A percentile compares a stretch with the other conserved stretches of the same genome.
These are phyloP conservation scores for Colletotrichum endophyticum DNA, from an alignment of 2,329 filamentous ascomycete species.

Conservation along the genomic window DNA sequence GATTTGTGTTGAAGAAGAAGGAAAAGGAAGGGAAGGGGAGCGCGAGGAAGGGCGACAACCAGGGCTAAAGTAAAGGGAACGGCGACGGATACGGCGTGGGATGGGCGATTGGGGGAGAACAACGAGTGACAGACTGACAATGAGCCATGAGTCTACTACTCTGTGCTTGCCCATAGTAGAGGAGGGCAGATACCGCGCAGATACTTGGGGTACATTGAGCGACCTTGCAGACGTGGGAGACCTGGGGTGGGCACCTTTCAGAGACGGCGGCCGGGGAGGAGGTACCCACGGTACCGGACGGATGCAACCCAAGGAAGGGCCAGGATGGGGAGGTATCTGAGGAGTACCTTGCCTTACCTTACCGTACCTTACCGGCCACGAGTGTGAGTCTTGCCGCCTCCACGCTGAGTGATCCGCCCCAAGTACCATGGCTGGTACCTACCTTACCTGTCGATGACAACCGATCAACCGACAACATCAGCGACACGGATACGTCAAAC, in stretches of 20 bases:
- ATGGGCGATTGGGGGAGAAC: constrained; percentile 11
- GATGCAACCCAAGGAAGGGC: constrained; percentile 10
- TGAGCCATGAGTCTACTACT: background rate
- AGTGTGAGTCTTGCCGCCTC: background rate
- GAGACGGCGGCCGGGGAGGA: background rate
- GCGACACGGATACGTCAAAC: background rate
- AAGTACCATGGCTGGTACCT: background rate
- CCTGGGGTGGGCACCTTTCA: background rate
- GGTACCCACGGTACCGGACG: constrained; percentile 16
- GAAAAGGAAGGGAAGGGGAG: constrained; percentile 38
- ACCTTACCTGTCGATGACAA: background rate
- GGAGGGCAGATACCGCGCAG: background rate
- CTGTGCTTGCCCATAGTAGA: background rate
- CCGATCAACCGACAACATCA: background rate
- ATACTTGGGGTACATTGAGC: constrained; percentile 10
- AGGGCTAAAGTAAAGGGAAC: constrained; percentile 29
- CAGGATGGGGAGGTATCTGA: background rate
- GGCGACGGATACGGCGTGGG: constrained; percentile 24
- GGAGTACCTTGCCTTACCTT: background rate
- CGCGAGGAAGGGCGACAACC: constrained; percentile 23
- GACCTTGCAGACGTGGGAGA: background rate
- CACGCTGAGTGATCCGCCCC: background rate
- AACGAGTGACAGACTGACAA: constrained; percentile 10
- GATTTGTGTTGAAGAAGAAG: constrained; percentile 51
- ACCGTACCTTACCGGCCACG: background rate